Percentiles rank a stretch among this genome's conserved stretches.
Evolutionary conservation across 2,329 filamentous ascomycete species (phyloP).

Genomic region (Ophiostoma montium): DNA sequence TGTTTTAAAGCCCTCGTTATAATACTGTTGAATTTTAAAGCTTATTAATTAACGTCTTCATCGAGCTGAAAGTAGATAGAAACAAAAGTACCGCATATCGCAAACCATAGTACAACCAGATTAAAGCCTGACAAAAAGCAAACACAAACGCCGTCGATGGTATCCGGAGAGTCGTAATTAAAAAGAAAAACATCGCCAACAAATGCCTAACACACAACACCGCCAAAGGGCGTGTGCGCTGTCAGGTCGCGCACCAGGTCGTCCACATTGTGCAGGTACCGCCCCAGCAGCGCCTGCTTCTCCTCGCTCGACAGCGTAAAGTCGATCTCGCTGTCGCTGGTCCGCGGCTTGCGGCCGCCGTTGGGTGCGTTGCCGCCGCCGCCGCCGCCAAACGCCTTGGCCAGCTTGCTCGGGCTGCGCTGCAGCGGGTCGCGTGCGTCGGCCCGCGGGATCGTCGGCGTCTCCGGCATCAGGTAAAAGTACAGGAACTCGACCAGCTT

Average conservation of each 20-base stretch:
- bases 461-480: conserved; percentile 96
- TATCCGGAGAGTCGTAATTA: background rate
- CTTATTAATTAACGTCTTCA: no score
- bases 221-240: conserved; percentile 62
- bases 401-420: conserved; percentile 55
- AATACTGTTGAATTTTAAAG: no score
- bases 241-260: conserved; percentile 74
- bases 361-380: conserved; percentile 6
- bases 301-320: conserved; percentile 58
- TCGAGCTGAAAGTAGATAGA: no score
- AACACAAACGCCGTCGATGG: conserved; percentile 6
- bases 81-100: no score
- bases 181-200: background rate
- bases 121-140: no score
- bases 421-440: conserved; percentile 30
- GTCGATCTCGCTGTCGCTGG: conserved; percentile 15
- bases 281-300: conserved; percentile 65
- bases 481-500: conserved; percentile 96
- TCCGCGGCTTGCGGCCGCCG: conserved; percentile 1
- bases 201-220: conserved; percentile 31
- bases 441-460: conserved; percentile 40
- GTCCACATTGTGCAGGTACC: conserved; percentile 69
- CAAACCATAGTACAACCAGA: no score
- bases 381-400: conserved; percentile 43
- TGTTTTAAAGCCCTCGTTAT: no score